Evolutionary conservation across 352 stramenopile genomes (phyloP), one percentile per base, ranked within the genome.

Genomic region (Globisporangium apiculatum): DNA sequence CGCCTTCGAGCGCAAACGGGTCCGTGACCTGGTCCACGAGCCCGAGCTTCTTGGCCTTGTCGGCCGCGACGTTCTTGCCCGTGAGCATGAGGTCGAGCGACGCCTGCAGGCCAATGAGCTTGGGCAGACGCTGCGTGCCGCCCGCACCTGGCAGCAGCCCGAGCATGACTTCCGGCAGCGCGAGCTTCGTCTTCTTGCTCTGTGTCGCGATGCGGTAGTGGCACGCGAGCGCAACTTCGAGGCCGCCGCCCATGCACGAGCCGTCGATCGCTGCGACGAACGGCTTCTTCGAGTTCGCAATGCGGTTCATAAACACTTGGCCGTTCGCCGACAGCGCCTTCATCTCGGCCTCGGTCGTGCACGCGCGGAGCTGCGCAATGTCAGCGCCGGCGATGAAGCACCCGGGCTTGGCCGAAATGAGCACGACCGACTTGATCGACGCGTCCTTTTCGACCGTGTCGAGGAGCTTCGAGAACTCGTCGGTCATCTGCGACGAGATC

Each of bases 311-410:
- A 61, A 93, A 84, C 66, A 96, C 79, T 73, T 99, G 95, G 31
- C 95, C 95, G 55, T 95, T 90, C 15, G 96, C 70, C 14, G 91
- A 97, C 51, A 98, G 62, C 55, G 81, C 73, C 66, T 87, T 73
- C 70, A 98, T 98, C 72, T 99, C 84, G 55, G 95, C 81, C 38
- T 98, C 79, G n/a, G 72, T 82, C 65, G 90, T 84, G 66, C 72
- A 80, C 47, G 79, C 86, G 53, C 79, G 71, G 24, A 99, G 94
- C 75, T 99, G 96, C 51, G 91, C 83, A 75, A 99, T 99, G 69
- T 99, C 97, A 5, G 97, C 97, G 48, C 97, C 97, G 14, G 96
- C 97, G 69, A 99, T 99, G 72, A 99, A 99, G 73, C 96, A 98
- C 54, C 96, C 94, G 0, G 93, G 88, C 71, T 99, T 99, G 60